Base-by-base conservation (phyloP, 1,139 yeast species). In the Yamadazyma sp. region DNA sequence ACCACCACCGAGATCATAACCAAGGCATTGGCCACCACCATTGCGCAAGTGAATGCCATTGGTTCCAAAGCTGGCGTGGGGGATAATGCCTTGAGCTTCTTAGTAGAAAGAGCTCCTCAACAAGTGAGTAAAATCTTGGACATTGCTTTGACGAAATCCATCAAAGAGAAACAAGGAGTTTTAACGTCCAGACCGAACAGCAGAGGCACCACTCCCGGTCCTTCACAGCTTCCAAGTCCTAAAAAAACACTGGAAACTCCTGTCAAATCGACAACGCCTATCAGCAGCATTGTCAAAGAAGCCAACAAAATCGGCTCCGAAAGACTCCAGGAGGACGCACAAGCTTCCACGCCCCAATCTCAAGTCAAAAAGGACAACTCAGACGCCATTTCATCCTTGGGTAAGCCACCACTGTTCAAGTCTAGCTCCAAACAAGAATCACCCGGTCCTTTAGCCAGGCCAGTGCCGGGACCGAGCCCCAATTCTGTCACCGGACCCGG, bases 1-100 rank as follows among this genome's bases (percentile, higher is more conserved):
- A 80, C 86, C 1, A 84, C 88, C 29, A 84, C 92, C 0, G 86
- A 81, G 43, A 79, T 88, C 40, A 72, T 89, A 50, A 88, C 96
- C n/a, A 89, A 86, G 52, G 96, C 96, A 0, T 71, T 89, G 50
- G 96, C 96, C 3, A 86, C 90, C 64, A 90, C 96, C 0, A 88
- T 89, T 45, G 90, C 95, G 2, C 96, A 85, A 57, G 90, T 85
- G 4, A 83, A 86, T 44, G 86, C 85, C 46, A 90, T 90, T 15
- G 96, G 96, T 0, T 84, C 86, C 48, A 83, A 81, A 51, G 87
- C 87, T 24, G 94, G 95, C 13, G 82, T 86, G 44, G 82, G 82
- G 2, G 87, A 88, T 20, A 86, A 86, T 50, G 95, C 90, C 9
- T 70, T 85, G 47, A 80, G 86, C 21, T 83, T 86, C 38, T 73